Base-by-base conservation (phyloP, 129 eudicot species). In the Helianthus annuus region DNA sequence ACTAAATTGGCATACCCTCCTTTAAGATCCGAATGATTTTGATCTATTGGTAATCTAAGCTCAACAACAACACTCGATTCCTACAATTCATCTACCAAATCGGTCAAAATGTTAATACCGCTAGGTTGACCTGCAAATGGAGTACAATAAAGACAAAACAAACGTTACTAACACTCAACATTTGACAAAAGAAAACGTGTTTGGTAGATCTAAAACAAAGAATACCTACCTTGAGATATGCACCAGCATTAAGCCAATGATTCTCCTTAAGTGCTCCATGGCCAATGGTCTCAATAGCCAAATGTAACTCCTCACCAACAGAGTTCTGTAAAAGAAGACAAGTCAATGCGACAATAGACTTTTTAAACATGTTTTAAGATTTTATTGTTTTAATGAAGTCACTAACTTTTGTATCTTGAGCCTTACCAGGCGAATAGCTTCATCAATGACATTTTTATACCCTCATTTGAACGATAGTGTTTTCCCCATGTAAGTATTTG, bases 191-290 rank as follows among this genome's bases (percentile, higher is more conserved):
- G 15, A 27, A 49, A 19, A 11, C 66, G 12, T 13, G 1, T 11
- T 6, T 32, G 14, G 32, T 13, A 59, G 44, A 60, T 29, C 44
- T 60, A n/a, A 6, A 27, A 59, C 38, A 51, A 42, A 11, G 9
- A 52, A 55, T 58, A 24, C 2, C 1, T 24, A 24, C 99, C 99
- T 90, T 94, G 70, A 84, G 89, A 82, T 90, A 94, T 70, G 99
- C 99, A 57, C 97, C 99, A 81, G 88, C 99, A 76, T 94, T 97
- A 63, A 94, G 99, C 99, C 99, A 94, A 66, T 94, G 88, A 79
- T 94, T 94, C 87, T n/a, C 99, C 92, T 94, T 94, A 4, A 90
- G 92, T 51, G 97, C 99, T 49, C 99, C 99, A 81, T 94, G 99
- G 42, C 99, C 99, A 81, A 96, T 94, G 72, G 97, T 94, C 81